Evolutionary conservation across 148 eudicot genomes (phyloP), one percentile per base, ranked within the genome.

Genomic region (Silene conica): DNA sequence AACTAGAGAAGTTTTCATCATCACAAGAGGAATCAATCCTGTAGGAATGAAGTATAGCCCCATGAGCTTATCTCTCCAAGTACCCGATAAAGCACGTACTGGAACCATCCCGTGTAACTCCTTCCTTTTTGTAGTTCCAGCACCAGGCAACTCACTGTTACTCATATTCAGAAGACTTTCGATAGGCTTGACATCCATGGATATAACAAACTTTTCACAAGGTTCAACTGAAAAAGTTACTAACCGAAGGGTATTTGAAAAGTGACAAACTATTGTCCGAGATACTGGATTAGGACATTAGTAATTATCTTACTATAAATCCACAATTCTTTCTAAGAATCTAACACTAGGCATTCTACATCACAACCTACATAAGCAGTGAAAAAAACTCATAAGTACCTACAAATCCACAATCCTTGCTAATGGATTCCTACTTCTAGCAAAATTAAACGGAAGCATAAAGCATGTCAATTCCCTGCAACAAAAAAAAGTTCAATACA

Each of bases 101-200:
- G 70, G 46, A 75, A 83, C 75, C 22, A 85, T 86, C 59, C 99
- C 97, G 74, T 96, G 97, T 73, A 96, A 85, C 77, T 96, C 99
- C 80, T 96, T 96, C 81, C 97, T 87, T 80, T 96, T 96, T 56
- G 99, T 96, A 77, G 92, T 86, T 73, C 99, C 97, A 82, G 74
- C 67, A 85, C 74, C 83, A 82, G 83, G 74, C 70, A 77, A 76
- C 69, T 70, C 76, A 58, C 43, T 61, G 26, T 13, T 78, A 76
- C 83, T 74, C 70, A 76, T 69, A 63, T 70, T 50, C 15, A 34
- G 77, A 72, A 84, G 84, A 76, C 70, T 80, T 65, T 83, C 76
- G 23, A 77, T 73, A 31, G 71, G 70, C 77, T 23, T 74, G 80
- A 82, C 87, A 61, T 87, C 89, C 88, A 86, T 77, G 45, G n/a